A percentile compares a stretch with the other conserved stretches of the same genome.
Conservation (phyloP, 2,329 filamentous ascomycete genomes). For the Sporothrix humicola region DNA sequence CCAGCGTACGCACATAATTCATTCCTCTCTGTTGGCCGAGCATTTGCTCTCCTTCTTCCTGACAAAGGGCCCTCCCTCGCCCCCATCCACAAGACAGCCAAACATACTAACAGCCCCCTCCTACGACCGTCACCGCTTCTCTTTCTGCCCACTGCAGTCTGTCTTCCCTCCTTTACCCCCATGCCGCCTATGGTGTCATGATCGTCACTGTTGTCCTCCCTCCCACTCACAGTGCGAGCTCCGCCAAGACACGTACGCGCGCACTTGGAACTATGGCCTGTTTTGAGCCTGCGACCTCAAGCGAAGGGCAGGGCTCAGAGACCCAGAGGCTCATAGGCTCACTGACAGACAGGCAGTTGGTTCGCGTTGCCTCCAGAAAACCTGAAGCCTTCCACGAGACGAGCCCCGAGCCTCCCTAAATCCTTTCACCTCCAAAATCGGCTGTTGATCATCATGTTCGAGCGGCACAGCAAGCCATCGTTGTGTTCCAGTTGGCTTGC, state of each 20-base stretch:
- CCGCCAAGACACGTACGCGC: background rate
- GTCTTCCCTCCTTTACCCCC: background rate
- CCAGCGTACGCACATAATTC: too few species aligned
- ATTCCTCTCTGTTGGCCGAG: background rate
- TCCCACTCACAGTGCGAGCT: slow-evolving; percentile 8
- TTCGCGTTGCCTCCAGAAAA: background rate
- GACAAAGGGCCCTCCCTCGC: background rate
- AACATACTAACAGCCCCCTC: background rate
- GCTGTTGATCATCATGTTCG: slow-evolving; percentile 23
- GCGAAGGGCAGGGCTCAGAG: background rate
- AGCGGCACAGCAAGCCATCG: background rate
- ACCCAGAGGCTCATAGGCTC: too few species aligned
- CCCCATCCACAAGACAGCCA: background rate
- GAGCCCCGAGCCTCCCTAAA: background rate
- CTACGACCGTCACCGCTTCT: background rate
- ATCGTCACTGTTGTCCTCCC: slow-evolving; percentile 13
- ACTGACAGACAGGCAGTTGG: background rate
- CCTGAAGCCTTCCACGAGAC: background rate
- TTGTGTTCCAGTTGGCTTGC: slow-evolving; percentile 4
- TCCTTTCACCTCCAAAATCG: background rate
- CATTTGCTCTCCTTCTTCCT: background rate
- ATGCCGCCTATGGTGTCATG: slow-evolving; percentile 19
- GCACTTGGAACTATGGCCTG: background rate
- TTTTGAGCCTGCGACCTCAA: background rate
- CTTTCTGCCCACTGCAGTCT: background rate